Conservation (phyloP, 1,139 yeast species). For the Sugiyamaella castrensis region DNA sequence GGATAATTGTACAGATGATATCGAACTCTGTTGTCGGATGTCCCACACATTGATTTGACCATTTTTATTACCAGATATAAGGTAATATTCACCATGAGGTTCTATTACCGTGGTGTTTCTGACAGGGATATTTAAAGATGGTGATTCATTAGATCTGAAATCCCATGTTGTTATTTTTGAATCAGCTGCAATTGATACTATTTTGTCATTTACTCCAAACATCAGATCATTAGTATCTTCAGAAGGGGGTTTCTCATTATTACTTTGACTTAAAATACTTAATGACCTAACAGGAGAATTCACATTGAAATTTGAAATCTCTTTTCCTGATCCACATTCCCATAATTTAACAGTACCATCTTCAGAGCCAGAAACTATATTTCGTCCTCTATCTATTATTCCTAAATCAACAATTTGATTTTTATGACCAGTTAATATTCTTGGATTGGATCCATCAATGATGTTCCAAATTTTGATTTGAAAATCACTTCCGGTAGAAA, state of each 20-base stretch:
- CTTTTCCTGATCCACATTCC: conserved; percentile 62
- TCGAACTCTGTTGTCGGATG: conserved; percentile 7
- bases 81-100: conserved; percentile 25
- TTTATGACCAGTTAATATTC: conserved; percentile 50
- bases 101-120: conserved; percentile 1
- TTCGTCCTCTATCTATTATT: conserved; percentile 59
- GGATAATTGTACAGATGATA: not conserved
- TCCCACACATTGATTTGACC: conserved; percentile 16
- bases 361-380: conserved; percentile 44
- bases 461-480: conserved; percentile 57
- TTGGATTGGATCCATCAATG: conserved; percentile 46
- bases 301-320: conserved; percentile 41
- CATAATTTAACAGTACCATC: conserved; percentile 59
- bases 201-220: conserved; percentile 44
- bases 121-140: not conserved
- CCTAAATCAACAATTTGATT: conserved; percentile 46
- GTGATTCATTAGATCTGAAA: conserved; percentile 8
- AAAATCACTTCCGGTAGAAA: conserved; percentile 56
- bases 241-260: not conserved
- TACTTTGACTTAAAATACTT: conserved; percentile 17
- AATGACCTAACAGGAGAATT: conserved; percentile 18
- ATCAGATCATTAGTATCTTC: not conserved
- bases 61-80: conserved; percentile 18
- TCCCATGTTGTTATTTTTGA: conserved; percentile 39
- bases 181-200: conserved; percentile 45